A percentile compares a stretch with the other conserved stretches of the same genome.
Evolutionary conservation across 192 early-diverging fungal species (phyloP).

Genomic region (Kickxella alabastrina): DNA sequence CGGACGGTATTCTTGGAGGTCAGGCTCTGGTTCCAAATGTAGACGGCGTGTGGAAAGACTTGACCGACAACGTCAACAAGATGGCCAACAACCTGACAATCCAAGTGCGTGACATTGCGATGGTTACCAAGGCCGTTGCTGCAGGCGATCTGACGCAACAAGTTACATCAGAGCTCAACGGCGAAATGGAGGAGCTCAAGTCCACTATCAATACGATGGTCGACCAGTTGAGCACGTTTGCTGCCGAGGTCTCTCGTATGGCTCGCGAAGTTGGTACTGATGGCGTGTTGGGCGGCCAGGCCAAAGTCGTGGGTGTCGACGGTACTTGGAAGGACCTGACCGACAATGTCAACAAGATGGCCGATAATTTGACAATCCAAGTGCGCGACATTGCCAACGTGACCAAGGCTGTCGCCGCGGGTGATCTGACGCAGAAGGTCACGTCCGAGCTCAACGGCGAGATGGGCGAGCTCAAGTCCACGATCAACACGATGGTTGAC

Average conservation of each 20-base stretch:
- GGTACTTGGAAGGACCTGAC: conserved; percentile 63
- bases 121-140: conserved; percentile 56
- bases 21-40: conserved; percentile 47
- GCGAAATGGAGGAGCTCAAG: conserved; percentile 61
- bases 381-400: conserved; percentile 61
- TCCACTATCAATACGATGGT: conserved; percentile 59
- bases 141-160: conserved; percentile 51
- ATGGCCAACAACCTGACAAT: conserved; percentile 60
- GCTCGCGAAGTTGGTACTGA: conserved; percentile 63
- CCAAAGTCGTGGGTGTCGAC: conserved; percentile 51
- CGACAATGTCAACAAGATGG: conserved; percentile 63
- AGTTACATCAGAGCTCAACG: conserved; percentile 46
- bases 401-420: conserved; percentile 57
- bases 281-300: conserved; percentile 61
- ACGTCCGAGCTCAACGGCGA: conserved; percentile 53
- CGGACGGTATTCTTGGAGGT: conserved; percentile 53
- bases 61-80: conserved; percentile 56
- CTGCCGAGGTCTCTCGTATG: conserved; percentile 60
- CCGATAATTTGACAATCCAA: conserved; percentile 57
- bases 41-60: conserved; percentile 49
- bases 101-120: conserved; percentile 57
- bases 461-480: conserved; percentile 53
- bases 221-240: conserved; percentile 52
- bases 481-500: conserved; percentile 61
- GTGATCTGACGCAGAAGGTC: conserved; percentile 55